Percentiles rank a stretch among this genome's conserved stretches.
These are phyloP conservation scores for Ochetophila trinervis DNA, from an alignment of 306 rosid genomes.

Conservation along the genomic window DNA sequence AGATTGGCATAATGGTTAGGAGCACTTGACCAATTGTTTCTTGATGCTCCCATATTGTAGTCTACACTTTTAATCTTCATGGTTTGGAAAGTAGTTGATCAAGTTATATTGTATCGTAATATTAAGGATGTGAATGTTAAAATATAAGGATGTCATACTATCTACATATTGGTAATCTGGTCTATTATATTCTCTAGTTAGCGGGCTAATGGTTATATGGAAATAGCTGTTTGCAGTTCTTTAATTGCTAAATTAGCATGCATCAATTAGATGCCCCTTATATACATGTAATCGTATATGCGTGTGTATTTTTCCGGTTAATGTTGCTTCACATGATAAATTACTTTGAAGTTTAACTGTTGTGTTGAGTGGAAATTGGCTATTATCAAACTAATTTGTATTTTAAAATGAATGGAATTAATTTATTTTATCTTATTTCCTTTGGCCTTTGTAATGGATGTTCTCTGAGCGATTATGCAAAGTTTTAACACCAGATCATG, in stretches of 20 bases:
- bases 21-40: neutral
- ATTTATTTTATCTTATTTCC: neutral
- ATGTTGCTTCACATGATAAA: slow-evolving; percentile 1
- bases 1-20: neutral
- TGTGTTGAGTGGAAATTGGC: neutral
- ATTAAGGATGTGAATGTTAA: too few relatives aligned
- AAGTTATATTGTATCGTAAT: neutral
- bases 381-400: neutral
- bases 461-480: neutral
- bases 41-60: neutral
- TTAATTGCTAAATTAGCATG: neutral
- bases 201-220: neutral
- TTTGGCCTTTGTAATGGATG: neutral
- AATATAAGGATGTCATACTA: neutral
- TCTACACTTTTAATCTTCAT: neutral
- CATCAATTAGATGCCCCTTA: too few relatives aligned
- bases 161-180: neutral
- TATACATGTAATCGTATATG: too few relatives aligned
- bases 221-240: neutral
- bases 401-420: neutral
- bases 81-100: neutral
- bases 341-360: neutral
- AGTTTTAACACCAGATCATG: slow-evolving; percentile 17
- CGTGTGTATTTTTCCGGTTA: neutral
- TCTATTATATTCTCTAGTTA: neutral